These are phyloP conservation scores for Penicillium herquei DNA, from an alignment of 495 filamentous ascomycete genomes.

Conservation along the genomic window DNA sequence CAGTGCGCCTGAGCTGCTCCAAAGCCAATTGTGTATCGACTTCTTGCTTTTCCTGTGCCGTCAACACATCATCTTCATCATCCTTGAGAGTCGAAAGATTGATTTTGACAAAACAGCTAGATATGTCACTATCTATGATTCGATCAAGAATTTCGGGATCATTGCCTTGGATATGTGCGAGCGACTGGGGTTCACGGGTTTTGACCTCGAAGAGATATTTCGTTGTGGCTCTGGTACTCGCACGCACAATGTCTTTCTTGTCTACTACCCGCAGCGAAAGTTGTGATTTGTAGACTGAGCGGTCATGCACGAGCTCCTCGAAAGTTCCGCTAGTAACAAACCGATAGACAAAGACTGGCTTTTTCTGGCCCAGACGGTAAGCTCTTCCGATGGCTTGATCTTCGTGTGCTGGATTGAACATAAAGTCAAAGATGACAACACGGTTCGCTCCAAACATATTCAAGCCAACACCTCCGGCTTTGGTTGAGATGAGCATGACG, in stretches of 20 bases:
- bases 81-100: slow-evolving; percentile 56
- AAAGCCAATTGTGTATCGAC: slow-evolving; percentile 44
- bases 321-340: slow-evolving; percentile 76
- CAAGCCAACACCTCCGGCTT: slow-evolving; percentile 75
- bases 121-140: slow-evolving; percentile 46
- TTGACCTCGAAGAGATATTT: slow-evolving; percentile 60
- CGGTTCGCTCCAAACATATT: slow-evolving; percentile 86
- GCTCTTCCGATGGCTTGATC: slow-evolving; percentile 86
- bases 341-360: slow-evolving; percentile 86
- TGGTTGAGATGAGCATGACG: slow-evolving; percentile 80
- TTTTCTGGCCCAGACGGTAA: slow-evolving; percentile 82
- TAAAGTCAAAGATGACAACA: slow-evolving; percentile 83
- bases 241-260: slow-evolving; percentile 67
- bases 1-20: slow-evolving; percentile 43
- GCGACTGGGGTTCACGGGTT: slow-evolving; percentile 36
- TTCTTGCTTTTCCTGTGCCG: slow-evolving; percentile 51
- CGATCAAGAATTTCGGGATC: slow-evolving; percentile 69
- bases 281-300: slow-evolving; percentile 75
- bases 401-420: slow-evolving; percentile 77
- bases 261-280: slow-evolving; percentile 79
- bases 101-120: slow-evolving; percentile 48
- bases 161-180: slow-evolving; percentile 56
- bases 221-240: slow-evolving; percentile 43
- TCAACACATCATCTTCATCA: slow-evolving; percentile 56
- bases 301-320: slow-evolving; percentile 69